Evolutionary conservation across 257 asterid species (phyloP), one percentile per base, ranked within the genome.

Genomic region (Solanum etuberosum): DNA sequence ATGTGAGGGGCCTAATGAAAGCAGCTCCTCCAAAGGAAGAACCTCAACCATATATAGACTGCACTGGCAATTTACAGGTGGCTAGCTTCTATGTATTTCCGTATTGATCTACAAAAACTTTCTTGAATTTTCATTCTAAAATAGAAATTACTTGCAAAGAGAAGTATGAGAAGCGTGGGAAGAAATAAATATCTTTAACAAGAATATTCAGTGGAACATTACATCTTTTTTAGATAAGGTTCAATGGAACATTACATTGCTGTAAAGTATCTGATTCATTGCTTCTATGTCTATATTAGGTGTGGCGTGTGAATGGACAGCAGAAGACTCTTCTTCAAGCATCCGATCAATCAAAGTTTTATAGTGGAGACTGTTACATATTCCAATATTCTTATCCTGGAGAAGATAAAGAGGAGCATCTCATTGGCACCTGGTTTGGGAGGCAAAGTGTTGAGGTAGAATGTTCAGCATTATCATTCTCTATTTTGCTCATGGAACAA

Each of bases 341-440:
- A 87, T 88, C 95, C 16, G 98, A 96, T 68, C 98, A 95, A 93
- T 94, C 98, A 83, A 97, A 95, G 88, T 97, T 97, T 87, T 96
- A 95, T 86, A 91, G 98, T 91, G 99, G 99, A 89, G 99, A 97
- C 91, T 97, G 98, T 88, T 97, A 92, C 88, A 93, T 97, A 88
- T 96, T 95, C 86, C 98, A 96, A 83, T 97, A 97, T 91, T 91
- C 98, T 86, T 97, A 93, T 91, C 92, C 99, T 10, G 99, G 98
- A 86, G 99, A 97, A 76, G 98, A 94, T 77, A 97, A 92, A 57
- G 99, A 97, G 84, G 99, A 97, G 74, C 90, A 89, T 86, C 94
- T 97, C 31, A 91, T 97, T 23, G 99, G 99, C 88, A 97, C 99
- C 37, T 97, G 99, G 99, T 90, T 96, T 42, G 99, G 99, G 65